Conservation (phyloP, 306 rosid genomes). For the Trifolium repens region DNA sequence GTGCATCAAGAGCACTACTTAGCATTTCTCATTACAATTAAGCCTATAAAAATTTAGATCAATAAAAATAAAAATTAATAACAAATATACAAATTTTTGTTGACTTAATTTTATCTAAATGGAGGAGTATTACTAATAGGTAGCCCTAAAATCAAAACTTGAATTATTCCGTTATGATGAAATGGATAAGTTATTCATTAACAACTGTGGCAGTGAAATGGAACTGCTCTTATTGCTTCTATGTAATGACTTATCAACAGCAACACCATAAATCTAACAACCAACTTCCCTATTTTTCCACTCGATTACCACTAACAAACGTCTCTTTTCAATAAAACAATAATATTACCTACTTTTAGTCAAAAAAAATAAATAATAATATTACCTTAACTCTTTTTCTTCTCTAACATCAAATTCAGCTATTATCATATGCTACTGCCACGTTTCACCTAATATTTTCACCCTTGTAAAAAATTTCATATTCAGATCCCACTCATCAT, state of each 20-base stretch:
- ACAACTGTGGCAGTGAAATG: constrained; percentile 21
- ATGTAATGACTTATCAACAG: constrained; percentile 29
- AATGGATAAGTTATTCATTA: neutral
- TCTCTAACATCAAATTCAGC: neutral
- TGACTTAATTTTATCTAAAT: no score
- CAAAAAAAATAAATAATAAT: no score
- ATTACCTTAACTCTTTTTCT: neutral
- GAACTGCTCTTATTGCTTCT: constrained; percentile 15
- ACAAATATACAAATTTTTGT: no score
- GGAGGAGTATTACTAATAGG: neutral
- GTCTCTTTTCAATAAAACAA: no score
- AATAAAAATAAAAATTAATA: no score
- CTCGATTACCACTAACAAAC: neutral
- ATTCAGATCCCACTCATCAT: constrained; percentile 2
- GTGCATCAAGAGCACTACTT: no score
- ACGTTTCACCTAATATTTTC: neutral
- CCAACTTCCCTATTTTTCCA: neutral
- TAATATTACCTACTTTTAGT: no score
- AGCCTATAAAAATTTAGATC: no score
- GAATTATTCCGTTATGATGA: neutral
- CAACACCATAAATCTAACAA: neutral
- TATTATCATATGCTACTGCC: neutral
- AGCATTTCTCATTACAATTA: no score
- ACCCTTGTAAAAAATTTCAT: neutral
- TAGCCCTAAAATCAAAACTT: neutral